phyloP scores from a whole-genome alignment of 805 yeast genomes.

The Metschnikowia gruessii region DNA sequence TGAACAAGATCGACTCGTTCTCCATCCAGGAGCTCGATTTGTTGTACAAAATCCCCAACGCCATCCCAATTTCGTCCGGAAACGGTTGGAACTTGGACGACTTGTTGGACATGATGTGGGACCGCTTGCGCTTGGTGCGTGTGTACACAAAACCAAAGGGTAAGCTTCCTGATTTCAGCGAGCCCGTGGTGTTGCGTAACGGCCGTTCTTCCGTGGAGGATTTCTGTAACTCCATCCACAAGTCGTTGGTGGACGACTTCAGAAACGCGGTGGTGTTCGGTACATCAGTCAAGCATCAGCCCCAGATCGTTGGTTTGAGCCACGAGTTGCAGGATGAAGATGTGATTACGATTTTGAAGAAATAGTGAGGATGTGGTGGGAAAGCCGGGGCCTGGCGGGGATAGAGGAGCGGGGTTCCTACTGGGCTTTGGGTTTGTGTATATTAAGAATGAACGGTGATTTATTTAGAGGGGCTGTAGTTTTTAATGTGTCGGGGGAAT shows the following conservation, averaged over 20 bases:
- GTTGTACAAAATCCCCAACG: slow-evolving; percentile 89
- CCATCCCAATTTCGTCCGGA: slow-evolving; percentile 95
- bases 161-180: slow-evolving; percentile 84
- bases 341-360: slow-evolving; percentile 91
- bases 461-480: background rate
- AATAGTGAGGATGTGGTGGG: slow-evolving; percentile 27
- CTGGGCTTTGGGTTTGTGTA: background rate
- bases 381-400: background rate
- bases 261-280: slow-evolving; percentile 93
- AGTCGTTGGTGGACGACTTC: slow-evolving; percentile 88
- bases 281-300: slow-evolving; percentile 93
- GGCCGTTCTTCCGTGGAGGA: slow-evolving; percentile 87
- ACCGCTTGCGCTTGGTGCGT: slow-evolving; percentile 80
- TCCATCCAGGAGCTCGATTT: slow-evolving; percentile 91
- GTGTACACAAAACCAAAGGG: slow-evolving; percentile 98
- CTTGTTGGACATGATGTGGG: slow-evolving; percentile 94
- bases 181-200: slow-evolving; percentile 88
- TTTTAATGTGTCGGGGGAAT: too few species aligned
- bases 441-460: background rate
- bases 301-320: slow-evolving; percentile 87
- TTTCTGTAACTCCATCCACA: slow-evolving; percentile 95
- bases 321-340: slow-evolving; percentile 93
- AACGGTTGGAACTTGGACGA: slow-evolving; percentile 97
- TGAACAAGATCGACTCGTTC: slow-evolving; percentile 94
- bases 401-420: background rate